Evolutionary conservation across 2,329 filamentous ascomycete genomes (phyloP), one percentile per base, ranked within the genome.

Genomic region (Xylogone sp.): DNA sequence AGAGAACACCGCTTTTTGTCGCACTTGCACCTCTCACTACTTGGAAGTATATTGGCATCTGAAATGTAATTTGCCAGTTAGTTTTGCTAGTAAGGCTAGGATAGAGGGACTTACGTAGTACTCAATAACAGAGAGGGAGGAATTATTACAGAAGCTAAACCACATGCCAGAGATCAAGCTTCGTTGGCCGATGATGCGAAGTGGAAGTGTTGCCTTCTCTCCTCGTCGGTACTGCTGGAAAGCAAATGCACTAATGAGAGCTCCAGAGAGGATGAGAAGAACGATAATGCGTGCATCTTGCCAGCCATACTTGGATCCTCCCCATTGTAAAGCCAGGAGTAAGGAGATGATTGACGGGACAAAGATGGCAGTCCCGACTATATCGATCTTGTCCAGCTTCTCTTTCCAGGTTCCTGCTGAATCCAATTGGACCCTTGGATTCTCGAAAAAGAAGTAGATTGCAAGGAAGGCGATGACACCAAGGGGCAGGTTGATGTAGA

Each of bases 401-500:
- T 69, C 73, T 48, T 72, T 68, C 10, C 75, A 60, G 9, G 72
- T 71, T 12, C 27, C 19, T 50, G 51, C 13, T 31, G 31, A 18
- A 42, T 34, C 6, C 49, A 43, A 52, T 59, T 20, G 63, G 71
- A 42, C 53, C 62, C 63, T 10, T 65, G 59, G 56, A 75, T 68
- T 45, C 65, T 21, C 10, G 51, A 70, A 63, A 53, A 74, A 54
- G 10, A 73, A 45, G 29, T 69, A 56, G 3, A 62, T 24, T 22
- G 63, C 59, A 7, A 45, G 20, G 19, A 45, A 27, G 20, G 43
- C 22, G 4, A 45, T 3, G 9, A 21, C 6, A 8, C 43, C 43
- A 18, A 22, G 73, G n/a, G 65, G 70, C 20, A 73, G 59, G 45
- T 72, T 73, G 55, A 55, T 57, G 49, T 53, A 57, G 49, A 59